These are phyloP conservation scores for Leavenworthia alabamica DNA, from an alignment of 345 rosid species.

Conservation along the genomic window DNA sequence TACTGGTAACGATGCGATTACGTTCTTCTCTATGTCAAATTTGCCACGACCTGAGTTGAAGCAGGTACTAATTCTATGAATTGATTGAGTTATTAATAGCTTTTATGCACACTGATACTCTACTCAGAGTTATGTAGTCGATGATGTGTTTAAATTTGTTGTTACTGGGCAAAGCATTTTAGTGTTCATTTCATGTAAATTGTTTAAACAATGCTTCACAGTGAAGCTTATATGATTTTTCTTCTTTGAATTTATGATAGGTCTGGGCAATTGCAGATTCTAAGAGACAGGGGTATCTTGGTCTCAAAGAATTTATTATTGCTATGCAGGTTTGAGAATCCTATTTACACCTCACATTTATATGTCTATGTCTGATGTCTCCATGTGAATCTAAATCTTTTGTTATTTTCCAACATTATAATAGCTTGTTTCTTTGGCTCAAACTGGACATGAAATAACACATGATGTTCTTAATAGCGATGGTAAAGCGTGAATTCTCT, in stretches of 20 bases:
- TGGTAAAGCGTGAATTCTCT: conserved; percentile 18
- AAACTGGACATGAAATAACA: conserved; percentile 56
- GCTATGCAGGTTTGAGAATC: conserved; percentile 62
- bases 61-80: conserved; percentile 46
- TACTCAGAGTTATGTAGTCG: too few species aligned
- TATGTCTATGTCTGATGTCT: neutral
- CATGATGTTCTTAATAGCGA: conserved; percentile 43
- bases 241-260: conserved; percentile 29
- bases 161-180: too few species aligned
- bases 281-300: conserved; percentile 78
- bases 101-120: neutral
- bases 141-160: too few species aligned
- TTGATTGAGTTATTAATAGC: neutral
- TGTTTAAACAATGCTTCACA: too few species aligned
- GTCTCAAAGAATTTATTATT: conserved; percentile 58
- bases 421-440: conserved; percentile 75
- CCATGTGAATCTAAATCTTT: conserved; percentile 16
- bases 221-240: neutral
- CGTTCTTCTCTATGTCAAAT: conserved; percentile 74
- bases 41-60: conserved; percentile 76
- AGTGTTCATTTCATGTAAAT: too few species aligned
- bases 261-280: conserved; percentile 95
- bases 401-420: conserved; percentile 13
- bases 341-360: neutral
- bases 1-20: conserved; percentile 80